These are phyloP conservation scores for Lonicera japonica DNA, from an alignment of 129 eudicot genomes.

Conservation along the genomic window DNA sequence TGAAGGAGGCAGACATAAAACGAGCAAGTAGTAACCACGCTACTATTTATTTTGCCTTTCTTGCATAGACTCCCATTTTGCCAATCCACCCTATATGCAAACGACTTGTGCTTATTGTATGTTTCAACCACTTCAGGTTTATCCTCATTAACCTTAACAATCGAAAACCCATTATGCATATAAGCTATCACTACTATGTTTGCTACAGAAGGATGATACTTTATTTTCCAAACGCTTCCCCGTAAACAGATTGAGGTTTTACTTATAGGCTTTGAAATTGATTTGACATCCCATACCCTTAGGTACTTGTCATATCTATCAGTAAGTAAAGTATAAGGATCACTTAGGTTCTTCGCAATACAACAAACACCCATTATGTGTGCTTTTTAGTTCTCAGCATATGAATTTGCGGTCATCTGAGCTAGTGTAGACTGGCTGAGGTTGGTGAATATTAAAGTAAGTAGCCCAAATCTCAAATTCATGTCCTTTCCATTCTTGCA, in stretches of 20 bases:
- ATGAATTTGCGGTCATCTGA: slow-evolving; percentile 90
- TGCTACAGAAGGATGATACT: slow-evolving; percentile 53
- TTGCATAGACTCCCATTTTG: slow-evolving; percentile 37
- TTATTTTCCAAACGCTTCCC: slow-evolving; percentile 94
- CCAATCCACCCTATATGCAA: slow-evolving; percentile 98
- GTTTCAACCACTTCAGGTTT: slow-evolving; percentile 42
- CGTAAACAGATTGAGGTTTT: slow-evolving; percentile 66
- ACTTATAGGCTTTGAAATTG: slow-evolving; percentile 57
- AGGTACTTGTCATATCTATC: slow-evolving; percentile 79
- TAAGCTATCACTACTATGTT: slow-evolving; percentile 72
- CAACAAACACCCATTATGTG: slow-evolving; percentile 92
- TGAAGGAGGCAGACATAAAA: slow-evolving; percentile 78
- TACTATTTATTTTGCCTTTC: slow-evolving; percentile 32
- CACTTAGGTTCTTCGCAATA: slow-evolving; percentile 57
- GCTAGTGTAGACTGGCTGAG: slow-evolving; percentile 65
- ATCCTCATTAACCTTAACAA: slow-evolving; percentile 45
- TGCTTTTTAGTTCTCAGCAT: slow-evolving; percentile 66
- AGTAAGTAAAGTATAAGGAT: slow-evolving; percentile 54
- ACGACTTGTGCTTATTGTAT: slow-evolving; percentile 63
- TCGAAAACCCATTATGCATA: slow-evolving; percentile 92
- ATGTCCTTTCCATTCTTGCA: slow-evolving; percentile 80
- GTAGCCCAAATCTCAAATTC: slow-evolving; percentile 83
- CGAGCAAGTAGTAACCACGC: slow-evolving; percentile 76
- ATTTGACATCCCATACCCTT: slow-evolving; percentile 83
- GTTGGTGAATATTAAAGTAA: slow-evolving; percentile 70